These are phyloP conservation scores for Sugiyamaella pinicola DNA, from an alignment of 1,139 yeast genomes.

Conservation along the genomic window DNA sequence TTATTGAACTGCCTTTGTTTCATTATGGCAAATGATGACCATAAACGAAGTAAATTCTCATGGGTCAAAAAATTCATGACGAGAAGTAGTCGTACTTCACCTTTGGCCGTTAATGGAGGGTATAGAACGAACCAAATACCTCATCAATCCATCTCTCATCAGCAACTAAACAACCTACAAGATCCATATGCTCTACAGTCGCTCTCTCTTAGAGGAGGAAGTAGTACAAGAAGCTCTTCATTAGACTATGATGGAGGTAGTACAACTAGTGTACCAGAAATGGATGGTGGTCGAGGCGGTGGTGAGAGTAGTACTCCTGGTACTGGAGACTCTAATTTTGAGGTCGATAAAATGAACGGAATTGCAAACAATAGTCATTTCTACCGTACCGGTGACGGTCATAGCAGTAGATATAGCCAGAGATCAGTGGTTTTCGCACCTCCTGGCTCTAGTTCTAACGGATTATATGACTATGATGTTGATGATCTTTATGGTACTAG, in stretches of 20 bases:
- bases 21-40: constrained; percentile 21
- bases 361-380: constrained; percentile 18
- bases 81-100: constrained; percentile 18
- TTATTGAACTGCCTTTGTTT: no score
- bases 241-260: constrained; percentile 13
- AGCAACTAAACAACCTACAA: constrained; percentile 1
- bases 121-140: neutral
- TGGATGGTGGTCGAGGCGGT: neutral
- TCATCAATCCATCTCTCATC: no score
- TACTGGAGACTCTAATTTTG: neutral
- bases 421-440: neutral
- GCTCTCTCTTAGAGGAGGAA: constrained; percentile 1
- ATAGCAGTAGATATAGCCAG: constrained; percentile 10
- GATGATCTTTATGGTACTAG: neutral
- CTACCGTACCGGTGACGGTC: constrained; percentile 13
- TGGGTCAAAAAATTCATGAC: constrained; percentile 32
- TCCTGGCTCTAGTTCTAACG: neutral
- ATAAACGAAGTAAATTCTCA: constrained; percentile 29
- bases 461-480: constrained; percentile 11
- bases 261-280: constrained; percentile 10
- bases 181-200: constrained; percentile 6
- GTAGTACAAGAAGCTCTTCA: neutral
- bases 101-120: neutral
- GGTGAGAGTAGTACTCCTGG: neutral
- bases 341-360: constrained; percentile 3